Evolutionary conservation across 192 early-diverging fungal species (phyloP), one percentile per base, ranked within the genome.

Genomic region (Phlyctochytrium planicorne): DNA sequence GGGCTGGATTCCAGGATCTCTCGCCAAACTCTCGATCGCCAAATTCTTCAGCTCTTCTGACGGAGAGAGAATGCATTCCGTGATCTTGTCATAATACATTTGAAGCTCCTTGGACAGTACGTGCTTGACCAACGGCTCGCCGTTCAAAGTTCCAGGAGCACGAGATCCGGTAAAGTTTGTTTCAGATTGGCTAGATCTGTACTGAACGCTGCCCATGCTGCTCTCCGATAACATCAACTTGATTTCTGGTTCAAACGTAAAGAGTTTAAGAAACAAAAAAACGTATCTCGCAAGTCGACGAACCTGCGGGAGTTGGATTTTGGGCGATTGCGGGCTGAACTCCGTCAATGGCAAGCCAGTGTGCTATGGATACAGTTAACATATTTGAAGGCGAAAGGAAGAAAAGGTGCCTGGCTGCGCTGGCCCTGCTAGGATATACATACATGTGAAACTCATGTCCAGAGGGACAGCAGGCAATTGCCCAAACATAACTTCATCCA

Each of bases 281-380:
- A n/a, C n/a, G n/a, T n/a, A n/a, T n/a, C n/a, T n/a, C n/a, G n/a
- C n/a, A n/a, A n/a, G n/a, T n/a, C n/a, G n/a, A n/a, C n/a, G 35
- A 70, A 84, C 83, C 82, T 30, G 77, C 78, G 2, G 91, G 89
- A 1, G 87, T 87, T 30, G 97, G 97, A 67, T 99, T 99, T 73
- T 99, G 96, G 20, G 92, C 89, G 68, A 95, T 97, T 12, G 89
- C 82, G 16, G 97, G 97, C 75, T 99, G 97, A 16, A 98, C 94
- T n/a, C 97, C 97, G 65, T 98, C 97, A 65, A 99, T 91, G 1
- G 97, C 96, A n/a, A 99, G 82, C 94, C 95, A 98, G 69, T 98
- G 96, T 10, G 91, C 94, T 79, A 66, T 53, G 37, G 2, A 65
- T 35, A 3, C 14, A 6, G 50, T 23, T 27, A 2, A 2, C 16